Evolutionary conservation across 768 basidiomycete genomes (phyloP).

Genomic region (Sporobolomyces roseus): DNA sequence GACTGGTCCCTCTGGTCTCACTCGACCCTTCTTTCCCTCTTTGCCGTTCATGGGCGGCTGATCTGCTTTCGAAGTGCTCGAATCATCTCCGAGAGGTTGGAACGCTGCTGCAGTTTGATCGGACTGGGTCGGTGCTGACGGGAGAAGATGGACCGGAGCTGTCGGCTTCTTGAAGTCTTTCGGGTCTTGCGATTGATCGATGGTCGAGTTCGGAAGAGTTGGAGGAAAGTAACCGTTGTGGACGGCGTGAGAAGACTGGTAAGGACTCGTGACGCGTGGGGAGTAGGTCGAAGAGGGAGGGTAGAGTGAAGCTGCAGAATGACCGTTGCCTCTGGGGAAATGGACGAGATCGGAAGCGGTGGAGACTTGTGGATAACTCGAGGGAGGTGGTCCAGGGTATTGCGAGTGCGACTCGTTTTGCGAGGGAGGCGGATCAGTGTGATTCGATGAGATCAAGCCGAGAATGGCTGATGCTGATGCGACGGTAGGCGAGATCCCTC

Average conservation of each 20-base stretch:
- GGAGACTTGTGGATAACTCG: not conserved
- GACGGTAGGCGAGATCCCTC: slow-evolving; percentile 41
- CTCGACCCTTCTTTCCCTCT: slow-evolving; percentile 21
- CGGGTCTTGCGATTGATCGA: not conserved
- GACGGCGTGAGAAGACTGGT: not conserved
- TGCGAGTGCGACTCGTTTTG: not conserved
- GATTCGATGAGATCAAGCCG: slow-evolving; percentile 35
- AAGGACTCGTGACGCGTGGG: not conserved
- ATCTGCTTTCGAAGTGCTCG: no score
- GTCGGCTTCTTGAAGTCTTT: no score
- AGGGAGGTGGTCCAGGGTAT: not conserved
- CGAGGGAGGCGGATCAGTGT: not conserved
- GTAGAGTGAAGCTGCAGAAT: slow-evolving; percentile 4
- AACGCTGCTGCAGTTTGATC: no score
- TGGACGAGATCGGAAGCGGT: slow-evolving; percentile 1
- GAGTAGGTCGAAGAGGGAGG: slow-evolving; percentile 3
- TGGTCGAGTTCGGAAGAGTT: not conserved
- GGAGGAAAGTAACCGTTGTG: not conserved
- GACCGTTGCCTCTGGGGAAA: no score
- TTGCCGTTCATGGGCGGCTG: not conserved
- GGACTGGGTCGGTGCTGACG: no score
- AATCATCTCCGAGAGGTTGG: no score
- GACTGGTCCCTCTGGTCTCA: slow-evolving; percentile 32
- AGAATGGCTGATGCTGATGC: slow-evolving; percentile 44
- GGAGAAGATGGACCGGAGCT: no score